Conservation (phyloP, 768 basidiomycete species). For the Phylloporus sp. region DNA sequence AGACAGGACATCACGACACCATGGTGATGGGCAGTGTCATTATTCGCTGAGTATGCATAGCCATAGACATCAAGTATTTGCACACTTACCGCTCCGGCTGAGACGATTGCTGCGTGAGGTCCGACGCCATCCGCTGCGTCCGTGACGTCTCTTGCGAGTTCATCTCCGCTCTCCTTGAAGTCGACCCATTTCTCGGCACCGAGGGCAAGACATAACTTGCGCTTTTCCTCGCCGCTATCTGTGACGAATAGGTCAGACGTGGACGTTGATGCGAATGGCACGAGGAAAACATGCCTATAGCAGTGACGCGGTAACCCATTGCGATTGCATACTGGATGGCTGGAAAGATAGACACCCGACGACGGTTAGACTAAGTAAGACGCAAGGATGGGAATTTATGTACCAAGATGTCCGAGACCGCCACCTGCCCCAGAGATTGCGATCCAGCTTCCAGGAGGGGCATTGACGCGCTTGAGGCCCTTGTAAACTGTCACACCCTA, state of each 20-base stretch:
- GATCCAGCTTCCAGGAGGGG: constrained; percentile 36
- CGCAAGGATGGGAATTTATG: background rate
- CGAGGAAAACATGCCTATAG: constrained; percentile 28
- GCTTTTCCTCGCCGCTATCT: constrained; percentile 44
- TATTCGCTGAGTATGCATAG: background rate
- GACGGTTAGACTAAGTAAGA: background rate
- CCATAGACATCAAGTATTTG: background rate
- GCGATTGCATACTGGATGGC: constrained; percentile 45
- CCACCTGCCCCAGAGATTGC: constrained; percentile 40
- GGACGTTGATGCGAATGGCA: background rate
- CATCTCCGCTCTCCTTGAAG: constrained; percentile 40
- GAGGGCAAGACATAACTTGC: constrained; percentile 33
- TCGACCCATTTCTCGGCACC: constrained; percentile 45
- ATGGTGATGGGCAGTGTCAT: background rate
- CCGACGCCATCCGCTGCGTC: constrained; percentile 40
- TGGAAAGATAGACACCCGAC: background rate
- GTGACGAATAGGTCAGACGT: background rate
- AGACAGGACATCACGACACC: background rate
- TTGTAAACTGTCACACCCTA: constrained; percentile 45
- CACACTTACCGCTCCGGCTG: constrained; percentile 17
- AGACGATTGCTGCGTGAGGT: constrained; percentile 36
- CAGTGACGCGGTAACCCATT: constrained; percentile 44
- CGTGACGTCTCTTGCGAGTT: constrained; percentile 35
- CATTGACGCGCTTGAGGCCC: constrained; percentile 37
- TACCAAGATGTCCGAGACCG: constrained; percentile 42